These are phyloP conservation scores for Phytophthora pluvialis DNA, from an alignment of 352 stramenopile species.

Conservation along the genomic window DNA sequence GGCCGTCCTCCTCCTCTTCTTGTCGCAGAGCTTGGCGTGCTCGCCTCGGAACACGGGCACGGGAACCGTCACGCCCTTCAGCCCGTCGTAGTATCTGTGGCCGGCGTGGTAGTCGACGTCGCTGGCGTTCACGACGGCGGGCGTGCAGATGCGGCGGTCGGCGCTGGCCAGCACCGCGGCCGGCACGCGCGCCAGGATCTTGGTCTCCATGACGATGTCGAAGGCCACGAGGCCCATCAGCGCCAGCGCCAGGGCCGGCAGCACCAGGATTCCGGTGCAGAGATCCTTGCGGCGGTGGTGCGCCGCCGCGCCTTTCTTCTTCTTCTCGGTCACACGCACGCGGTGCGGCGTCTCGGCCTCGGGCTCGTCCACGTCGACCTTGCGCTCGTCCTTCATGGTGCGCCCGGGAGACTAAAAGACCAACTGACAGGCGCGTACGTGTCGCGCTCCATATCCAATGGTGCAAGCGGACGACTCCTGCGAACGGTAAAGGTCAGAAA, in stretches of 20 bases:
- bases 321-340: conserved; percentile 4
- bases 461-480: conserved; percentile 12
- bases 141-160: conserved; percentile 7
- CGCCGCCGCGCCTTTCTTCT: neutral
- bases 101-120: conserved; percentile 18
- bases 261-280: conserved; percentile 14
- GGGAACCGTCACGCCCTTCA: conserved; percentile 10
- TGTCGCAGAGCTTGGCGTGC: conserved; percentile 28
- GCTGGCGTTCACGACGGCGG: conserved; percentile 16
- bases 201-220: conserved; percentile 33
- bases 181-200: conserved; percentile 16
- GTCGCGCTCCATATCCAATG: conserved; percentile 5
- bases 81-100: conserved; percentile 20
- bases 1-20: conserved; percentile 9
- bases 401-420: neutral
- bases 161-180: conserved; percentile 9
- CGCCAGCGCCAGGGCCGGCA: conserved; percentile 8
- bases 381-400: conserved; percentile 12
- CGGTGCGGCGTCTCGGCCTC: conserved; percentile 6
- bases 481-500: conserved; percentile 10
- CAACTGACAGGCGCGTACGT: conserved; percentile 8
- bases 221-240: conserved; percentile 23
- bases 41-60: conserved; percentile 34
- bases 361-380: neutral
- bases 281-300: conserved; percentile 17